Base-by-base conservation (phyloP, 495 filamentous ascomycete species). In the Lasiosphaeria miniovina region DNA sequence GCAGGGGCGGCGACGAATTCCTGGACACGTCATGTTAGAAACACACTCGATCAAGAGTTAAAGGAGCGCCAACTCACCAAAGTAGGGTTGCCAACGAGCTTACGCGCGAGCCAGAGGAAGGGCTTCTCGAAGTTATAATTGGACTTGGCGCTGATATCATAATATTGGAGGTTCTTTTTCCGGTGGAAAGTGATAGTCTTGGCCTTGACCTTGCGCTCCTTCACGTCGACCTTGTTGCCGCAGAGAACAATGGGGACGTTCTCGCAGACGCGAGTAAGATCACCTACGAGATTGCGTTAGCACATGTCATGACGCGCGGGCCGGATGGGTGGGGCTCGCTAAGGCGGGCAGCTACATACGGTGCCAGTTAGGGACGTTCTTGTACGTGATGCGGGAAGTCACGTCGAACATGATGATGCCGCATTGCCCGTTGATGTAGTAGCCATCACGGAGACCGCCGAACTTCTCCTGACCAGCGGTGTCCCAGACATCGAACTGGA, bases 121-220 rank as follows among this genome's bases (percentile, higher is more conserved):
- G 95, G 95, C 87, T 99, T 99, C 88, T 99, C 95, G 81, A 99
- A 99, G 88, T 99, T 99, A 83, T 99, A 99, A 82, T 99, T 99
- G 67, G 92, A 96, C 85, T 99, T 99, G 75, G 95, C 95, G 51
- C 91, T 96, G 75, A 99, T 99, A 64, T 99, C 95, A 84, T 99
- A 99, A 86, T 99, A 99, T 78, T 99, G 95, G 15, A 99, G 86
- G 81, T 98, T 98, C 88, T 99, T 99, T 87, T 99, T 99, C 74
- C 95, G 93, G 84, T 99, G 95, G 90, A 99, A 99, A 63, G 95
- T 99, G 82, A 99, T 99, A 70, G 94, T 95, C 90, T 99, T 99
- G 67, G 95, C 95, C 86, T 99, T 99, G 70, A 99, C 95, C 81
- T 99, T 99, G 76, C 95, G 90, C 86, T 98, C 95, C 88, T 99